Base-by-base conservation (phyloP, 192 early-diverging fungal species). In the Rhizophlyctis rosea region DNA sequence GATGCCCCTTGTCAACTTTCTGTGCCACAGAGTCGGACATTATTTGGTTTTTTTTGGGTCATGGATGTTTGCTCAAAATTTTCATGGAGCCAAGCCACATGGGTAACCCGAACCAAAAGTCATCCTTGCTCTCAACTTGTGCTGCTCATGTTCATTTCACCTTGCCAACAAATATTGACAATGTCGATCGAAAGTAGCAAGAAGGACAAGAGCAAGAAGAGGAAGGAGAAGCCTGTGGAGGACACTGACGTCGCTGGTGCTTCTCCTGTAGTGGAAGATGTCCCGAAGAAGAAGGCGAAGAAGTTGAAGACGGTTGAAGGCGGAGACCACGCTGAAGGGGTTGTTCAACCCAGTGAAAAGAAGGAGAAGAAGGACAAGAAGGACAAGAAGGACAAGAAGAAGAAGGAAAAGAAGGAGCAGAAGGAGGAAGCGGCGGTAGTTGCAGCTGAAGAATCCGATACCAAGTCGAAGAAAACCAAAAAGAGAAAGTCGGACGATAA, bases 401-500 rank as follows among this genome's bases (percentile, higher is more conserved):
- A 14, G 11, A 71, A 62, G 56, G 50, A 49, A 11, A 73, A 57
- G 50, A 52, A 24, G 39, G 54, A 34, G 14, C 57, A 66, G 61
- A 57, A 27, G 18, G 61, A 67, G 36, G 32, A 29, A 13, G 59
- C 52, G 3, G 34, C 34, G 4, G 61, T 49, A 35, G 59, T 14
- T 28, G 30, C 28, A 39, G 24, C 32, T 3, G 50, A 29, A 21
- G 33, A 24, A 11, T 9, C 30, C n/a, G n/a, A n/a, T n/a, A n/a
- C n/a, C n/a, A n/a, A n/a, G n/a, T n/a, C n/a, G n/a, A n/a, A n/a
- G n/a, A n/a, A n/a, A 13, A 14, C 7, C 36, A 51, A 48, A 28
- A 50, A 68, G 50, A 24, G 27, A 30, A 80, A 79, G 54, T 78
- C 78, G 62, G 68, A 74, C 34, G 63, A 79, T 62, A 60, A 82